Evolutionary conservation across 2,329 filamentous ascomycete species (phyloP).

Genomic region (Trichophyton benhamiae): DNA sequence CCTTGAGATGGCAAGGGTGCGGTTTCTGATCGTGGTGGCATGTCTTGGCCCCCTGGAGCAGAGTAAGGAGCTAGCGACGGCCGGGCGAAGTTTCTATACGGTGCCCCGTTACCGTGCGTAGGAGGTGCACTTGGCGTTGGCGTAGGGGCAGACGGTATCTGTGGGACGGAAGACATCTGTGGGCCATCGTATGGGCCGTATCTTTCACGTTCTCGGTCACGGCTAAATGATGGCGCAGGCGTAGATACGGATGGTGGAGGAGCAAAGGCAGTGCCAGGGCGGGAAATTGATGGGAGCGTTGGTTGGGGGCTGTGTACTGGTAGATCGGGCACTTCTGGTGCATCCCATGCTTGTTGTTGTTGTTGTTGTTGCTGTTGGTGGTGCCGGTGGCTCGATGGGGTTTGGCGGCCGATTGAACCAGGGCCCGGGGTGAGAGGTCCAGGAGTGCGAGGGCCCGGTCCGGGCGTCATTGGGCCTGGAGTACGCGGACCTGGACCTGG

Average conservation of each 20-base stretch:
- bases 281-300: neutral
- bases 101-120: neutral
- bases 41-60: neutral
- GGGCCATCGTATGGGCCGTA: neutral
- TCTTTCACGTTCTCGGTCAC: neutral
- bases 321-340: conserved; percentile 12
- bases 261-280: neutral
- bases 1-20: conserved; percentile 3
- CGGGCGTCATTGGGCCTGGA: conserved; percentile 11
- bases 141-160: neutral
- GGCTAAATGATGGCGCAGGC: neutral
- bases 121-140: conserved; percentile 7
- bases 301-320: neutral
- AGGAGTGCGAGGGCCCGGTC: conserved; percentile 3
- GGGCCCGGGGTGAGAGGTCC: neutral
- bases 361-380: conserved; percentile 9
- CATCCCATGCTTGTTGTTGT: conserved; percentile 11
- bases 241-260: neutral
- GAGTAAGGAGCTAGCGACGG: neutral
- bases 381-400: conserved; percentile 14
- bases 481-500: conserved; percentile 15
- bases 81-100: conserved; percentile 9
- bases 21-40: conserved; percentile 5
- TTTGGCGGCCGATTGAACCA: conserved; percentile 6
- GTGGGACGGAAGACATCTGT: neutral